Evolutionary conservation across 306 rosid genomes (phyloP).

Genomic region (Begonia fuchsioides): DNA sequence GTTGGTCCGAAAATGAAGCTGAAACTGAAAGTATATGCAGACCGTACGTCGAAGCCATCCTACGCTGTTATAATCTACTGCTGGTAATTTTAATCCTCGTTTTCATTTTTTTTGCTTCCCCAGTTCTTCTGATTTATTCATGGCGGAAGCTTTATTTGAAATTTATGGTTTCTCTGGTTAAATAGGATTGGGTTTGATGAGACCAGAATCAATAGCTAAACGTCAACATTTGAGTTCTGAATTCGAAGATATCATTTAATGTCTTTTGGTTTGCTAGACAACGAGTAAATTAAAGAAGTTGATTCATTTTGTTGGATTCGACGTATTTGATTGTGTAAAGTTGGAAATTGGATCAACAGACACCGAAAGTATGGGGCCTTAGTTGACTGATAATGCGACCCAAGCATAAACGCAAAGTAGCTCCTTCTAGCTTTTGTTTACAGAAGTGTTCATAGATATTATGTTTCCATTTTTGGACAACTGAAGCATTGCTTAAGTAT

Average conservation of each 20-base stretch:
- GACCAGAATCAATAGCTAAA: constrained; percentile 33
- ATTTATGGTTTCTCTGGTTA: constrained; percentile 18
- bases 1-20: constrained; percentile 37
- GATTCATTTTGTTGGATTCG: too few relatives aligned
- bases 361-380: too few relatives aligned
- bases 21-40: constrained; percentile 54
- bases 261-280: too few relatives aligned
- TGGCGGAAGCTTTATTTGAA: constrained; percentile 1
- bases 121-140: background rate
- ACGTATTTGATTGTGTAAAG: too few relatives aligned
- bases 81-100: constrained; percentile 29
- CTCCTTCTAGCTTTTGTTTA: too few relatives aligned
- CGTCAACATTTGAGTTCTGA: constrained; percentile 45
- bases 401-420: too few relatives aligned
- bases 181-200: constrained; percentile 76
- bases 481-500: too few relatives aligned
- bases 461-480: too few relatives aligned
- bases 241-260: constrained; percentile 28
- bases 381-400: too few relatives aligned
- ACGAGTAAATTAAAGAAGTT: too few relatives aligned
- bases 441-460: too few relatives aligned
- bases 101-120: background rate
- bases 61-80: constrained; percentile 76
- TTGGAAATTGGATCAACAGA: too few relatives aligned
- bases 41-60: constrained; percentile 81